Base-by-base conservation (phyloP, 495 filamentous ascomycete genomes). In the Aspergillus kassunensis region DNA sequence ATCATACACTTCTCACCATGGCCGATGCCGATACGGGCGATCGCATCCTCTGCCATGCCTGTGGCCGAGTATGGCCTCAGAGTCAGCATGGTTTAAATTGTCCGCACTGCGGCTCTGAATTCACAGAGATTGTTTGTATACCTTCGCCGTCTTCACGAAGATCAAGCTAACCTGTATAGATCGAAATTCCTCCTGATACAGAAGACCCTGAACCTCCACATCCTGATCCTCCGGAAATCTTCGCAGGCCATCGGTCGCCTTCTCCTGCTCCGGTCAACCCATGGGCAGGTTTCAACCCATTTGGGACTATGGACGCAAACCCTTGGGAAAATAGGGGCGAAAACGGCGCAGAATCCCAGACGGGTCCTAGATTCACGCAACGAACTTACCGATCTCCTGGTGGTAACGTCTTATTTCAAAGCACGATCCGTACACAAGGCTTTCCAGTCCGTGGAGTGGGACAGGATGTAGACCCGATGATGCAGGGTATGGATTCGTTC, bases 1-100 rank as follows among this genome's bases (percentile, higher is more conserved):
- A 9, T 36, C n/a, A 20, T 20, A 48, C 25, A 36, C 40, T 29
- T 0, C 16, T 40, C 53, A 58, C 23, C 56, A 70, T 67, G 66
- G 58, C 57, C 44, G 69, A 71, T 30, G 52, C 33, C 49, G 69
- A 70, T 40, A 47, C 39, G 42, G 63, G 72, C 56, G 86, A 95
- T 64, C 73, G 90, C 18, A 83, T 96, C 40, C 88, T 77, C 60
- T 98, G 93, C 65, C 89, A 97, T 66, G 58, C 69, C 29, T 97
- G 93, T 73, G 58, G 77, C 31, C 74, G 85, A 39, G 86, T 96
- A 58, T 97, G 89, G 90, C 85, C 81, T 53, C 73, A 79, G 46
- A 80, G 88, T 58, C 77, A 86, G 49, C 72, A 77, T 55, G 80
- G 77, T 29, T 67, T 95, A 44, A 66, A 64, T 11, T 98, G 93